Percentiles rank a stretch among this genome's conserved stretches.
phyloP scores from a whole-genome alignment of 441 rosid genomes.

The Aleurites moluccanus region DNA sequence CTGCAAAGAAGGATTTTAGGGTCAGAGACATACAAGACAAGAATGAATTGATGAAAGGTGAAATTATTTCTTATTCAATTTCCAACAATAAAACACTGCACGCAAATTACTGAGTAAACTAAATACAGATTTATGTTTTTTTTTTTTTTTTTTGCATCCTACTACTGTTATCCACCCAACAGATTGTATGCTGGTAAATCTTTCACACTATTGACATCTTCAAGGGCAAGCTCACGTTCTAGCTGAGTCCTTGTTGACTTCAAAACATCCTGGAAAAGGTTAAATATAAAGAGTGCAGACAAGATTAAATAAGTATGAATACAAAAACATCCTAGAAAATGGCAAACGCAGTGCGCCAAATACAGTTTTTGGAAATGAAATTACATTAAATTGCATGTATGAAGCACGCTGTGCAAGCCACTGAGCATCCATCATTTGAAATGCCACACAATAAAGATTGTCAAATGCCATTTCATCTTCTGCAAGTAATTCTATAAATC shows the following conservation, averaged over 20 bases:
- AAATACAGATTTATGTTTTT: neutral
- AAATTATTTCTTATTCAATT: neutral
- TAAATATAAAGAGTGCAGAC: neutral
- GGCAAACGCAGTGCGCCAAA: too few relatives aligned
- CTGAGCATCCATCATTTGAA: conserved; percentile 87
- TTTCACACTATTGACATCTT: conserved; percentile 57
- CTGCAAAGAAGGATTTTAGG: too few relatives aligned
- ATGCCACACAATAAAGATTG: conserved; percentile 77
- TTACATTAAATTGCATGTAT: conserved; percentile 92
- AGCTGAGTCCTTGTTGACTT: conserved; percentile 75
- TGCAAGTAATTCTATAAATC: conserved; percentile 59
- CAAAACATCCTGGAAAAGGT: conserved; percentile 67
- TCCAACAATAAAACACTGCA: neutral
- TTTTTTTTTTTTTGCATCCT: neutral
- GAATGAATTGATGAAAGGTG: too few relatives aligned
- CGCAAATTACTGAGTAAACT: too few relatives aligned
- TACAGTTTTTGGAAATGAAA: neutral
- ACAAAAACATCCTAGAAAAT: neutral
- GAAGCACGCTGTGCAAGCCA: conserved; percentile 94
- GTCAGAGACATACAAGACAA: too few relatives aligned
- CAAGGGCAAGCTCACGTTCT: conserved; percentile 74
- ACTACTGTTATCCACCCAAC: conserved; percentile 38
- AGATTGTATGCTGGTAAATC: conserved; percentile 80
- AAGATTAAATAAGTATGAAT: neutral
- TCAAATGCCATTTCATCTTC: conserved; percentile 89